Evolutionary conservation across 805 yeast genomes (phyloP).

Genomic region (Wickerhamiella sorbophila): DNA sequence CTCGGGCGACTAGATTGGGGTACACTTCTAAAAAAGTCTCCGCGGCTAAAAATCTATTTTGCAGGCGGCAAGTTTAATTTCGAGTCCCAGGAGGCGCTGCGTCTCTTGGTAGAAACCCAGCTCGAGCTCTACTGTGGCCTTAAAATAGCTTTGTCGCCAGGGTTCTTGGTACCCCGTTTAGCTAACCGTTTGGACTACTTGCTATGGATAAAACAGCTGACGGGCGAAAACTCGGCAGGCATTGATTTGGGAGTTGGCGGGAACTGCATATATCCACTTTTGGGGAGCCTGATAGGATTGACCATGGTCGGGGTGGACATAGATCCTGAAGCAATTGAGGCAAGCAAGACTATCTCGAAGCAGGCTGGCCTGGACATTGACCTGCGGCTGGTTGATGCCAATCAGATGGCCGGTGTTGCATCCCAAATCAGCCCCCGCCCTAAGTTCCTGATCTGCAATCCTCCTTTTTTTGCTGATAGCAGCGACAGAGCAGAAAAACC

Average conservation of each 20-base stretch:
- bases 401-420: background rate
- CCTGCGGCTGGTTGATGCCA: background rate
- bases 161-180: constrained; percentile 14
- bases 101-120: background rate
- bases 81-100: background rate
- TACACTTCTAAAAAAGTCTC: background rate
- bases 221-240: background rate
- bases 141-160: constrained; percentile 6
- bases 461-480: constrained; percentile 34
- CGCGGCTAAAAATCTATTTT: background rate
- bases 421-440: background rate
- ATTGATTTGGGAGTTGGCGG: constrained; percentile 41
- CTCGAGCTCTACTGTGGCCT: constrained; percentile 7
- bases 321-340: constrained; percentile 23
- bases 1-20: background rate
- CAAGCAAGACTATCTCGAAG: constrained; percentile 22
- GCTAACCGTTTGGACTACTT: constrained; percentile 22
- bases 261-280: constrained; percentile 33
- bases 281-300: constrained; percentile 24
- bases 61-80: background rate
- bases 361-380: constrained; percentile 19
- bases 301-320: constrained; percentile 33
- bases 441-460: constrained; percentile 35
- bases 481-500: constrained; percentile 25
- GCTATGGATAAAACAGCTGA: constrained; percentile 16